Evolutionary conservation across 1,139 yeast genomes (phyloP).

Genomic region (Blastobotrys apis): DNA sequence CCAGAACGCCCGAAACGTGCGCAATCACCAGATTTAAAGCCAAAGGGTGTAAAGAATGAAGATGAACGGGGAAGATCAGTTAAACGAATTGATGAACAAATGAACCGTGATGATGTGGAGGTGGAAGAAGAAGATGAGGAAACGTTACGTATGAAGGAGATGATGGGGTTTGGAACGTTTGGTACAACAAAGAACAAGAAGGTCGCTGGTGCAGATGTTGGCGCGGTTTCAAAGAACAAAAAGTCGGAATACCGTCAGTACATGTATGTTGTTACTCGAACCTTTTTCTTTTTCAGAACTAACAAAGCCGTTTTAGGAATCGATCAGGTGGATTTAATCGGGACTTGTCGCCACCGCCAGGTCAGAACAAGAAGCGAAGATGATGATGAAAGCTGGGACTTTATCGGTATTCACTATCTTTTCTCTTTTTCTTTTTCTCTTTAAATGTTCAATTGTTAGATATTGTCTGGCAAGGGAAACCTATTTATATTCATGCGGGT

Average conservation of each 20-base stretch:
- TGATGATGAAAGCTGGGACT: too few relatives aligned
- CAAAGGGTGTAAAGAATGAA: not conserved
- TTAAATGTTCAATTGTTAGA: too few relatives aligned
- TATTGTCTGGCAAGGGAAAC: too few relatives aligned
- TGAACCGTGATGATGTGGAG: not conserved
- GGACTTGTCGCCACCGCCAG: slow-evolving; percentile 53
- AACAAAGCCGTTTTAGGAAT: slow-evolving; percentile 31
- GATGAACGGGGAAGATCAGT: not conserved
- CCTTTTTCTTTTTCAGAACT: not conserved
- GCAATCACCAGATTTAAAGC: slow-evolving; percentile 1
- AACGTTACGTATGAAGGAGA: slow-evolving; percentile 35
- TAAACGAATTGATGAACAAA: slow-evolving; percentile 3
- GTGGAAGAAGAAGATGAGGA: slow-evolving; percentile 15
- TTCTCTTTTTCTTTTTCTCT: too few relatives aligned
- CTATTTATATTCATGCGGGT: too few relatives aligned
- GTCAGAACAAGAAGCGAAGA: too few relatives aligned
- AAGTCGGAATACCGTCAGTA: slow-evolving; percentile 56
- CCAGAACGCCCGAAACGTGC: slow-evolving; percentile 3
- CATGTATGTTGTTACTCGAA: slow-evolving; percentile 35
- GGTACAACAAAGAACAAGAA: slow-evolving; percentile 59
- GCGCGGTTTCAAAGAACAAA: slow-evolving; percentile 43
- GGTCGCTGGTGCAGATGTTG: slow-evolving; percentile 42
- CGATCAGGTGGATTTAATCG: slow-evolving; percentile 58
- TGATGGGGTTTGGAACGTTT: slow-evolving; percentile 68
- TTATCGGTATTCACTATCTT: too few relatives aligned